Conservation (phyloP, 805 yeast genomes). For the Ogataea methylovora region DNA sequence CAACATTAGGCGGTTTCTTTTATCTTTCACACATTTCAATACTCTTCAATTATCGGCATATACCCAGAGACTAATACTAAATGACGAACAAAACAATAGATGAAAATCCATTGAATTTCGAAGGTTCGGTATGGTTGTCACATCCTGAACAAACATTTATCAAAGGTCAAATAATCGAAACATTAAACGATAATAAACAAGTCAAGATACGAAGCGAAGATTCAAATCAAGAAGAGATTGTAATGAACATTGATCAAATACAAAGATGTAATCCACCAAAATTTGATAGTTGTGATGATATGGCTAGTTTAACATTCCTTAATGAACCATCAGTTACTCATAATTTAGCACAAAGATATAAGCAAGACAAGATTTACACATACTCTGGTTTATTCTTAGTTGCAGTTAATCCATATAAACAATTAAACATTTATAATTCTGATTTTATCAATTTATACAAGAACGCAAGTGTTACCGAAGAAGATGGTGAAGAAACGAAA, state of each 20-base stretch:
- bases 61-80: neutral
- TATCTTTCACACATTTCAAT: no score
- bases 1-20: no score
- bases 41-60: no score
- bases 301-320: constrained; percentile 91
- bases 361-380: constrained; percentile 77
- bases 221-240: constrained; percentile 15
- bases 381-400: constrained; percentile 93
- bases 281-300: constrained; percentile 85
- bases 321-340: constrained; percentile 95
- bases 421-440: constrained; percentile 61
- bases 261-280: constrained; percentile 81
- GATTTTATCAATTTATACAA: constrained; percentile 46
- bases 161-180: constrained; percentile 50
- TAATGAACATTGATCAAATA: constrained; percentile 33
- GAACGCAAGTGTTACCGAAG: constrained; percentile 13
- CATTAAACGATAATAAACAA: constrained; percentile 26
- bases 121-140: constrained; percentile 76
- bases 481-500: constrained; percentile 29
- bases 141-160: constrained; percentile 47
- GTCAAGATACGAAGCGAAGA: constrained; percentile 24
- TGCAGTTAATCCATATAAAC: constrained; percentile 87
- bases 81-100: constrained; percentile 3
- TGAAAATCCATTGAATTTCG: constrained; percentile 17
- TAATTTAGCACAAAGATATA: constrained; percentile 71